Conservation (phyloP, 208 protist species). For the Wallacemonas sp. region DNA sequence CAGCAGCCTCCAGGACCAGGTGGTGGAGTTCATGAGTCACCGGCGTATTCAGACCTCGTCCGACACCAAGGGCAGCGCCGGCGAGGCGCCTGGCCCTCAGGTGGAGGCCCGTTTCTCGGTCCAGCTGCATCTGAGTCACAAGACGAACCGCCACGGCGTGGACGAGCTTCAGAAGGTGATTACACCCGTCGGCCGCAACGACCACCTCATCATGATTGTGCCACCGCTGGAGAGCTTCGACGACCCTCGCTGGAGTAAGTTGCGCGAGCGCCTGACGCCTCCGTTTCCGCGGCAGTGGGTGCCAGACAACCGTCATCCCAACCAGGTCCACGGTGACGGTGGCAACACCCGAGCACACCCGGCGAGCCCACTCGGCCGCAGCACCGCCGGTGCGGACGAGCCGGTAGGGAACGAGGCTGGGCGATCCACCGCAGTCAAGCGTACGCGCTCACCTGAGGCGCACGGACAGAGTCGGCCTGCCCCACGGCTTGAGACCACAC, state of each 20-base stretch:
- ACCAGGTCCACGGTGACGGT: no score
- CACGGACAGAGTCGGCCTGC: no score
- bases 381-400: no score
- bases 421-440: no score
- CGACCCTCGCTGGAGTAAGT: not conserved
- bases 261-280: not conserved
- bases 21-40: slow-evolving; percentile 13
- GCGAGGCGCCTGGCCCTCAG: not conserved
- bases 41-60: no score
- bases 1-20: not conserved
- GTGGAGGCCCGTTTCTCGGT: slow-evolving; percentile 7
- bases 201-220: not conserved
- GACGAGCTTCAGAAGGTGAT: slow-evolving; percentile 4
- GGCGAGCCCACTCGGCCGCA: no score
- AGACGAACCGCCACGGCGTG: not conserved
- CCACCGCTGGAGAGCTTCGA: not conserved
- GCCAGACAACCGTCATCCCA: not conserved
- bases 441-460: no score
- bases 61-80: not conserved
- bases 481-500: no score
- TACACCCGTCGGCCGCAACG: not conserved
- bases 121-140: not conserved
- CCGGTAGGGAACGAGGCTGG: no score
- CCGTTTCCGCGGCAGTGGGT: not conserved
- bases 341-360: no score